A percentile compares a stretch with the other conserved stretches of the same genome.
phyloP scores from a whole-genome alignment of 371 early-diverging fungal genomes.

The Encephalitozoon cuniculi region DNA sequence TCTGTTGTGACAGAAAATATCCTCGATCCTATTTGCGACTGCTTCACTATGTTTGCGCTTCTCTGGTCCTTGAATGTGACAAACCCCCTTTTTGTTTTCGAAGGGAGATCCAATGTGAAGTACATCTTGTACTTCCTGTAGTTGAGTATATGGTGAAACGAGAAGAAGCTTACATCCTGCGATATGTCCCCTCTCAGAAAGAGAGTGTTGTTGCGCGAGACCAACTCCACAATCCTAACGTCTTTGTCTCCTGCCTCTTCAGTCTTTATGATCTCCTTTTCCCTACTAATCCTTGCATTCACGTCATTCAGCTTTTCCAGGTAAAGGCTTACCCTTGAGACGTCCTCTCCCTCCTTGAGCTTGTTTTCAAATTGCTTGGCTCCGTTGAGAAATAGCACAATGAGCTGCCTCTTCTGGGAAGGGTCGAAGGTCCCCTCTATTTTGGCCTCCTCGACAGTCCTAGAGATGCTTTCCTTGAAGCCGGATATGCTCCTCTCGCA shows the following conservation, averaged over 20 bases:
- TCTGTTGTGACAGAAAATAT: slow-evolving; percentile 52
- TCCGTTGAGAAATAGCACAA: slow-evolving; percentile 21
- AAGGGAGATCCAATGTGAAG: slow-evolving; percentile 57
- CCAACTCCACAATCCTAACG: slow-evolving; percentile 16
- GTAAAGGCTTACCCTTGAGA: slow-evolving; percentile 2
- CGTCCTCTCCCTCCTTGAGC: neutral
- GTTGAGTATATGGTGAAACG: slow-evolving; percentile 41
- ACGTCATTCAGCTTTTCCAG: slow-evolving; percentile 28
- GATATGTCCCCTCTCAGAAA: slow-evolving; percentile 37
- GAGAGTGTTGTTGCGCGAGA: slow-evolving; percentile 14
- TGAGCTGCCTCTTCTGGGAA: slow-evolving; percentile 28
- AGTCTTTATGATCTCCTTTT: slow-evolving; percentile 31
- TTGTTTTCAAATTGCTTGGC: slow-evolving; percentile 13
- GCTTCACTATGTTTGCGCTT: slow-evolving; percentile 50
- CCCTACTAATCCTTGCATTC: slow-evolving; percentile 16
- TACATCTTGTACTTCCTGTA: slow-evolving; percentile 27
- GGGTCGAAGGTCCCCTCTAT: slow-evolving; percentile 14
- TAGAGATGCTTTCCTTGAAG: neutral
- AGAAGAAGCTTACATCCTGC: slow-evolving; percentile 53
- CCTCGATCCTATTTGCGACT: slow-evolving; percentile 55
- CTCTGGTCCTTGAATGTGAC: slow-evolving; percentile 55
- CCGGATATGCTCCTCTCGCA: slow-evolving; percentile 22
- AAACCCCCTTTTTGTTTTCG: slow-evolving; percentile 52
- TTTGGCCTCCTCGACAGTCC: neutral
- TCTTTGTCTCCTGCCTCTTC: neutral